Evolutionary conservation across 768 basidiomycete species (phyloP).

Genomic region (Hypholoma sublateritium): DNA sequence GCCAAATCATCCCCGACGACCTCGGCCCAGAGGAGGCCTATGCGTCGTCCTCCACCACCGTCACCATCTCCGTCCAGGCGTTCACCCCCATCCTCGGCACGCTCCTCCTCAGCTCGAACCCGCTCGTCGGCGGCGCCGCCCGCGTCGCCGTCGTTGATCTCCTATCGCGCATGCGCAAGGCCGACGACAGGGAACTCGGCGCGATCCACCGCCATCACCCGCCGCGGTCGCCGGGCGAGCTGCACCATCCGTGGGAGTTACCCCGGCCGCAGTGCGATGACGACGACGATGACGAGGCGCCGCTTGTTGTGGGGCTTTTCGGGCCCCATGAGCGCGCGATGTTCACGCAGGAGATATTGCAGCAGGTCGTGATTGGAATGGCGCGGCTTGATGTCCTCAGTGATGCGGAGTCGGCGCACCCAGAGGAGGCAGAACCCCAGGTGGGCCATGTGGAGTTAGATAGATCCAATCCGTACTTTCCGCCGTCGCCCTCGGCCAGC

Average conservation of each 20-base stretch:
- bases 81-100: constrained; percentile 93
- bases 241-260: constrained; percentile 22
- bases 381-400: constrained; percentile 59
- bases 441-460: constrained; percentile 13
- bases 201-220: constrained; percentile 10
- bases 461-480: constrained; percentile 55
- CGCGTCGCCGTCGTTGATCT: constrained; percentile 79
- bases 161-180: constrained; percentile 64
- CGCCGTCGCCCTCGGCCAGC: constrained; percentile 29
- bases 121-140: constrained; percentile 68
- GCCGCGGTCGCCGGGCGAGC: constrained; percentile 12
- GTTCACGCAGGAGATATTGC: constrained; percentile 79
- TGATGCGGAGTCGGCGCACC: constrained; percentile 20
- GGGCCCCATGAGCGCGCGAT: constrained; percentile 54
- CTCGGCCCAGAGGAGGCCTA: constrained; percentile 30
- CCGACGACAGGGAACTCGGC: constrained; percentile 45
- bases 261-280: constrained; percentile 15
- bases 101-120: constrained; percentile 79
- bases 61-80: constrained; percentile 72
- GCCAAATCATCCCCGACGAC: constrained; percentile 61
- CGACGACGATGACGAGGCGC: constrained; percentile 35
- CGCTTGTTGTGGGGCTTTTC: constrained; percentile 44
- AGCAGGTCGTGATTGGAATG: constrained; percentile 89
- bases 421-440: constrained; percentile 10
- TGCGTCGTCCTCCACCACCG: constrained; percentile 33